Base-by-base conservation (phyloP, 1,284 basidiomycete species). In the Meira nashicola region DNA sequence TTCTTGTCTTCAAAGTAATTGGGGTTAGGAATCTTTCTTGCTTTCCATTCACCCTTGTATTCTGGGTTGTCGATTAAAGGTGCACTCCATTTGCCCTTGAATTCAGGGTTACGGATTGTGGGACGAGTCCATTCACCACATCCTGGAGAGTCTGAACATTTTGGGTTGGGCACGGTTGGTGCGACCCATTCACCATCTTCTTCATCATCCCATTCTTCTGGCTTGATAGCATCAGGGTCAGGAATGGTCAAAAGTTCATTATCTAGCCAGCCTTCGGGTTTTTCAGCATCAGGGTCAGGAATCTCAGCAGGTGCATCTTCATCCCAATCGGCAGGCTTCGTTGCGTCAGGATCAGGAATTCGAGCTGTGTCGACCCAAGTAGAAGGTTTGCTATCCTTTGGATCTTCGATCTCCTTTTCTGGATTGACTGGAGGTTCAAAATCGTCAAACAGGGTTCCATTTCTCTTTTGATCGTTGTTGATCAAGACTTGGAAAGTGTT, bases 161-260 rank as follows among this genome's bases (percentile, higher is more conserved):
- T 96, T 60, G 79, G 79, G 74, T 80, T 80, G 39, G 85, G 82
- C 59, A 98, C 83, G 62, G 85, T 86, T 28, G 94, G 92, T 11
- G 92, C 85, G 63, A 96, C 85, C 92, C 92, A 99, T 78, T 97
- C 94, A 80, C 95, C 95, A 74, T 98, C 94, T 80, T 98, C 94
- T 80, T 97, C 95, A 70, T 98, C 90, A 77, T 96, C 93, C 95
- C 95, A 99, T 81, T 99, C 95, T 79, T 97, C 94, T 33, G 95
- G 95, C 84, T 97, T 97, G 82, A 88, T 86, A 49, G 92, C 88
- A 69, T 92, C 89, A 1, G 95, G 93, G 79, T 98, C 95, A 54
- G 92, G 86, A 67, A 97, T 85, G 54, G 81, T 83, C 60, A 85
- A 80, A 2, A 88, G 86, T 79, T 97, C 93, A 63, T 96, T 83